phyloP scores from a whole-genome alignment of 352 stramenopile genomes.

The Phytopythium ostracodes region DNA sequence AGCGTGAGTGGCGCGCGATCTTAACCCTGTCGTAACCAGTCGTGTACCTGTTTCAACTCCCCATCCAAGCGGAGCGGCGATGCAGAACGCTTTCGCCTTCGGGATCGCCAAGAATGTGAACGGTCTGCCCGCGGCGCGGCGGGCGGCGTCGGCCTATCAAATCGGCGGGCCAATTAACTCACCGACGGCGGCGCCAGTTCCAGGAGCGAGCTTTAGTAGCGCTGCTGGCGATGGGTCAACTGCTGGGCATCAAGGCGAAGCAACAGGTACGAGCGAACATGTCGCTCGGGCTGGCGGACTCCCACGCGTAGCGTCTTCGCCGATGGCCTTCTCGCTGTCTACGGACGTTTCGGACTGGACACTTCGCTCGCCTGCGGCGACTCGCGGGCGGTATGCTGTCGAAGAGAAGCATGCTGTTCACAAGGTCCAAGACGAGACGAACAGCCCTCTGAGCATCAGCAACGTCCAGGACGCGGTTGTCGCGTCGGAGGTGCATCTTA shows the following conservation, averaged over 20 bases:
- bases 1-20: not conserved
- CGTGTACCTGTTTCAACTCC: not conserved
- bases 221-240: constrained; percentile 2
- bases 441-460: not conserved
- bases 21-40: not conserved
- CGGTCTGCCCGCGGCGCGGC: constrained; percentile 38
- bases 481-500: constrained; percentile 19
- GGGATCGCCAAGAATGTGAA: constrained; percentile 69
- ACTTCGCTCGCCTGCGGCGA: not conserved
- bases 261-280: constrained; percentile 5
- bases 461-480: constrained; percentile 12
- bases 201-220: constrained; percentile 20
- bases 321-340: constrained; percentile 21
- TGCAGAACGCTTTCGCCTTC: constrained; percentile 55
- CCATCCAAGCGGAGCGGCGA: constrained; percentile 10
- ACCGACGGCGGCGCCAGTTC: constrained; percentile 13
- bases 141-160: constrained; percentile 60
- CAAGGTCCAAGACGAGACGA: not conserved
- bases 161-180: constrained; percentile 39
- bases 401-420: not conserved
- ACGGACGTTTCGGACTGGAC: not conserved
- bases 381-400: not conserved
- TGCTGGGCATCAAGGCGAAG: not conserved
- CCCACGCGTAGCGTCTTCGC: constrained; percentile 21
- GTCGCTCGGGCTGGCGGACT: constrained; percentile 15